Conservation (phyloP, 2,329 filamentous ascomycete genomes). For the Fusarium sacchari region DNA sequence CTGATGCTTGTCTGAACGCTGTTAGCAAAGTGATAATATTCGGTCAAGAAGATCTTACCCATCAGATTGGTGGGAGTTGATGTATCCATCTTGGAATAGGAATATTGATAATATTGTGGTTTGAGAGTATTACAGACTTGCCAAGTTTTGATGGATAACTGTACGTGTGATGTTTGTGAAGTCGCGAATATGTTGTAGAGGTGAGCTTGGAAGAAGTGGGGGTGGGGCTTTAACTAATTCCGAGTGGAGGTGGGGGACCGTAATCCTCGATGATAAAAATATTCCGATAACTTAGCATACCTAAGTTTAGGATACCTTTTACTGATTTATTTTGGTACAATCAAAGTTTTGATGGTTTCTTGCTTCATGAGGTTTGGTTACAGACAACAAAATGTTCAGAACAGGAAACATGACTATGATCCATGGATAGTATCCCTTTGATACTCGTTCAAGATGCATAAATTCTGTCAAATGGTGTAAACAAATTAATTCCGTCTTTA, state of each 20-base stretch:
- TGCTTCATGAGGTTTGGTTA: not conserved
- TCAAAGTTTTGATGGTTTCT: too few species aligned
- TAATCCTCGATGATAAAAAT: too few species aligned
- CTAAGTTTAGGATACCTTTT: too few species aligned
- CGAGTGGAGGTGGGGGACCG: conserved; percentile 24
- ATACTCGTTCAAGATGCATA: not conserved
- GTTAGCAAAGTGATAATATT: not conserved
- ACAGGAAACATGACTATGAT: not conserved
- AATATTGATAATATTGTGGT: fast-evolving
- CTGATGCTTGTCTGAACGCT: conserved; percentile 54
- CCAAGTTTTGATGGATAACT: too few species aligned
- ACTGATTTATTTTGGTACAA: too few species aligned
- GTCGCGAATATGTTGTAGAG: conserved; percentile 11
- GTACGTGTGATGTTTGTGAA: not conserved
- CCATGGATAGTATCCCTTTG: not conserved
- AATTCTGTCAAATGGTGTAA: not conserved
- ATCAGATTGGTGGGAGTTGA: conserved; percentile 49
- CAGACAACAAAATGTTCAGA: not conserved
- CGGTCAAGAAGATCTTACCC: conserved; percentile 41
- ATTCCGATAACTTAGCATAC: too few species aligned
- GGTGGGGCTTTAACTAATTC: conserved; percentile 31
- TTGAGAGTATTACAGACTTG: not conserved
- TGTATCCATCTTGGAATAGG: conserved; percentile 46
- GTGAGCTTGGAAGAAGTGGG: conserved; percentile 28
- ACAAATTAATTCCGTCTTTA: not conserved